Conservation (phyloP, 768 basidiomycete genomes). For the Naganishia antarctica region DNA sequence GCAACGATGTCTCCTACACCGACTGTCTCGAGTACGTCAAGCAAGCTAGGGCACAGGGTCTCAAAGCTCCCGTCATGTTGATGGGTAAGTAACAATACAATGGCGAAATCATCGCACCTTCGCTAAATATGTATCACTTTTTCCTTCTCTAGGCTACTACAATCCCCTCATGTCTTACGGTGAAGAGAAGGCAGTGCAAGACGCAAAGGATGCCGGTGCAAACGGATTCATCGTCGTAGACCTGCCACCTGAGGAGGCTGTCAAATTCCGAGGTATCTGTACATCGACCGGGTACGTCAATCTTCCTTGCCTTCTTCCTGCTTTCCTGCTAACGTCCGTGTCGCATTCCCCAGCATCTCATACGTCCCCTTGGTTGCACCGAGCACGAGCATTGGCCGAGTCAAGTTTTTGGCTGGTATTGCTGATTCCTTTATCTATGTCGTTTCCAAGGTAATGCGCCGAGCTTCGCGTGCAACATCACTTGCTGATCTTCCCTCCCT, state of each 20-base stretch:
- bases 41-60: conserved; percentile 73
- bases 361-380: conserved; percentile 95
- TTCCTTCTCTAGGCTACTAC: conserved; percentile 72
- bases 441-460: conserved; percentile 72
- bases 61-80: conserved; percentile 79
- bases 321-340: conserved; percentile 11
- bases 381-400: conserved; percentile 78
- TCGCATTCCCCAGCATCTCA: conserved; percentile 61
- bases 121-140: background rate
- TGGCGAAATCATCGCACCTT: background rate
- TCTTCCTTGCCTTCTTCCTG: background rate
- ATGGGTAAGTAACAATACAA: conserved; percentile 64
- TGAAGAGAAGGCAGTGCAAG: conserved; percentile 86
- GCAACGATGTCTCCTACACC: conserved; percentile 71
- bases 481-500: conserved; percentile 23
- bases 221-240: conserved; percentile 98
- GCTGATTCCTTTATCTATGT: conserved; percentile 98
- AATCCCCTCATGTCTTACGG: conserved; percentile 93
- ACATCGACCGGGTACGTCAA: conserved; percentile 64
- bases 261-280: conserved; percentile 84
- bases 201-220: conserved; percentile 81
- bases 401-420: conserved; percentile 84
- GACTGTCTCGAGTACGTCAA: conserved; percentile 68
- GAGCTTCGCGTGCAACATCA: no score
- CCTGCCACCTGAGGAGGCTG: conserved; percentile 92